phyloP scores from a whole-genome alignment of 2,329 filamentous ascomycete genomes.

The Seiridium unicorne region DNA sequence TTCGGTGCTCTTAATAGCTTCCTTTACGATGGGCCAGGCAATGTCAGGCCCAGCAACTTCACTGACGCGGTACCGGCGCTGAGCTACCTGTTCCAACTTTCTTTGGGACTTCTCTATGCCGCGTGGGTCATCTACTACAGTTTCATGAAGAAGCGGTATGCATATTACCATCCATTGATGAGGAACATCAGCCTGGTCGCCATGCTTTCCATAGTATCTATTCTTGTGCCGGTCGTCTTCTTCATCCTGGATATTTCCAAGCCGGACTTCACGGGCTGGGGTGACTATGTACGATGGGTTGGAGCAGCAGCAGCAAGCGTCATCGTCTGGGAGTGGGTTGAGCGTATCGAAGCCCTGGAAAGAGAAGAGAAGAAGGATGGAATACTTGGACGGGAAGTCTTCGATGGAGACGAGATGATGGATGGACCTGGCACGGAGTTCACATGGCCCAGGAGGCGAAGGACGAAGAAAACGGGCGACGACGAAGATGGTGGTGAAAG shows the following conservation, averaged over 20 bases:
- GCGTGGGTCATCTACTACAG: slow-evolving; percentile 94
- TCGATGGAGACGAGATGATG: slow-evolving; percentile 91
- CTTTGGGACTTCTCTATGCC: slow-evolving; percentile 82
- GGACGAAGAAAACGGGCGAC: slow-evolving; percentile 19
- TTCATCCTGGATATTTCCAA: slow-evolving; percentile 89
- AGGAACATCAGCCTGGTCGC: slow-evolving; percentile 84
- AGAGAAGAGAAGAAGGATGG: slow-evolving; percentile 93
- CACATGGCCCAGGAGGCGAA: slow-evolving; percentile 40
- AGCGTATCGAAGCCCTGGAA: slow-evolving; percentile 88
- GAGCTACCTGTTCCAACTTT: slow-evolving; percentile 86
- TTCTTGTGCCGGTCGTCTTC: slow-evolving; percentile 87
- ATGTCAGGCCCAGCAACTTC: slow-evolving; percentile 69
- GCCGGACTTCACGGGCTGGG: slow-evolving; percentile 85
- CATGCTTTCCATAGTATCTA: slow-evolving; percentile 72
- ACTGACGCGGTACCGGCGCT: slow-evolving; percentile 87
- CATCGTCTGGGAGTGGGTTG: slow-evolving; percentile 98
- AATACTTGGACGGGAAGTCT: slow-evolving; percentile 85
- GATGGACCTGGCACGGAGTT: slow-evolving; percentile 57
- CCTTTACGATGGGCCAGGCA: slow-evolving; percentile 48
- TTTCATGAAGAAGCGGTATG: slow-evolving; percentile 86
- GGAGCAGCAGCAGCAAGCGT: slow-evolving; percentile 90
- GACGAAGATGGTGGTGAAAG: slow-evolving; percentile 30
- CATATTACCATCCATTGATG: slow-evolving; percentile 89
- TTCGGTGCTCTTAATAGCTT: slow-evolving; percentile 95
- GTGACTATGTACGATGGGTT: slow-evolving; percentile 96